phyloP scores from a whole-genome alignment of 371 early-diverging fungal species.

The Syncephalastrum contaminatum region DNA sequence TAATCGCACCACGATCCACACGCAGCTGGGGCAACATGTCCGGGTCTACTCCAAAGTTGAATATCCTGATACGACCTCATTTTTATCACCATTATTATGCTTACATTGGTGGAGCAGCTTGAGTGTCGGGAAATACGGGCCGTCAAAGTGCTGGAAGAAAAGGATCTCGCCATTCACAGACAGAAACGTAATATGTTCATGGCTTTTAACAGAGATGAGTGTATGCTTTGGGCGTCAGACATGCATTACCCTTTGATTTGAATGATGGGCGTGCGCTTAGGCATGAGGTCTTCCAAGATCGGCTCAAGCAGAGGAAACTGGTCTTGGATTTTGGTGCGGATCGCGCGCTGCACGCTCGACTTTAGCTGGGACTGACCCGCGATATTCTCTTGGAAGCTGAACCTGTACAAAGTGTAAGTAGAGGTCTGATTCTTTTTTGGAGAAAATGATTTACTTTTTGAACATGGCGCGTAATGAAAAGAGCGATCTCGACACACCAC shows the following conservation, averaged over 20 bases:
- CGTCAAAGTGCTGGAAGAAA: slow-evolving; percentile 95
- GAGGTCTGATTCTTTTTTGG: too few species aligned
- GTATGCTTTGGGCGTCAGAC: background rate
- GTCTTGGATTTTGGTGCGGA: slow-evolving; percentile 83
- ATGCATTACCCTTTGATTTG: slow-evolving; percentile 80
- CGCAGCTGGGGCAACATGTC: slow-evolving; percentile 88
- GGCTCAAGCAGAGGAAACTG: slow-evolving; percentile 86
- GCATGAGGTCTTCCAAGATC: slow-evolving; percentile 88
- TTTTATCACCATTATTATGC: background rate
- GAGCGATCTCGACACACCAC: too few species aligned
- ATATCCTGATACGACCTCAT: background rate
- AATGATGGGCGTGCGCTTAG: slow-evolving; percentile 86
- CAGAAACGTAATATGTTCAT: slow-evolving; percentile 83
- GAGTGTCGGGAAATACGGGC: slow-evolving; percentile 86
- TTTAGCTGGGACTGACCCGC: slow-evolving; percentile 88
- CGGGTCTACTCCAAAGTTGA: slow-evolving; percentile 65
- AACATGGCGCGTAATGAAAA: too few species aligned
- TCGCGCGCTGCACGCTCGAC: slow-evolving; percentile 87
- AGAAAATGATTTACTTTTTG: too few species aligned
- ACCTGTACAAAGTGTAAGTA: slow-evolving; percentile 40
- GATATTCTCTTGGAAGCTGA: slow-evolving; percentile 75
- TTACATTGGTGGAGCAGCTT: slow-evolving; percentile 90
- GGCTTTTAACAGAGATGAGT: slow-evolving; percentile 47
- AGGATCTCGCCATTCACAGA: slow-evolving; percentile 80
- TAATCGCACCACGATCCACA: slow-evolving; percentile 97